Evolutionary conservation across 108 stramenopile species (phyloP).

Genomic region (Cyclostephanos tholiformis): DNA sequence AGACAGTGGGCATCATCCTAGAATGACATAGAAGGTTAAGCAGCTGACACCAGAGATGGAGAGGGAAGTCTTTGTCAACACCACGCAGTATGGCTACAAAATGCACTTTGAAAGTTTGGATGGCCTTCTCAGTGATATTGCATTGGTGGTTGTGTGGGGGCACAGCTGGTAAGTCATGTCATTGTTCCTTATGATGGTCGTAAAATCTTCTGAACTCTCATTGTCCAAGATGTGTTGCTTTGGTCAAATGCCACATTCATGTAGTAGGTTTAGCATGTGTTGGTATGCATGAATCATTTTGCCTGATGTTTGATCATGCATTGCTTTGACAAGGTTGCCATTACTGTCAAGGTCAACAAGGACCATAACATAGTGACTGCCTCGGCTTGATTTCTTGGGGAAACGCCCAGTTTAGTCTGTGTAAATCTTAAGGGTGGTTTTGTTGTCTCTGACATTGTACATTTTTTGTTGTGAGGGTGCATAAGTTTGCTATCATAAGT

Average conservation of each 20-base stretch:
- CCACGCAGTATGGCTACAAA: slow-evolving; percentile 13
- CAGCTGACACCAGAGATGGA: slow-evolving; percentile 29
- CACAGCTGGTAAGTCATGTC: not conserved
- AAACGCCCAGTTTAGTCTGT: no score
- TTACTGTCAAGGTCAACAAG: no score
- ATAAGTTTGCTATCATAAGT: no score
- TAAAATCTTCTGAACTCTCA: not conserved
- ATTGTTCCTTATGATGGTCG: not conserved
- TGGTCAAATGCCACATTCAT: not conserved
- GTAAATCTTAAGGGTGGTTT: no score
- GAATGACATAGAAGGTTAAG: slow-evolving; percentile 13
- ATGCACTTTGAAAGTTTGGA: not conserved
- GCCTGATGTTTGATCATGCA: no score
- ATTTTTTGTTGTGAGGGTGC: no score
- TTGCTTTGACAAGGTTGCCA: no score
- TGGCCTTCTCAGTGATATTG: not conserved
- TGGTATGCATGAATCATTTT: not conserved
- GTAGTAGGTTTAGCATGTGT: not conserved
- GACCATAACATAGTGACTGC: no score
- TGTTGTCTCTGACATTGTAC: no score
- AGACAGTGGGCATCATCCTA: not conserved
- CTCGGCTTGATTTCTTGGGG: no score
- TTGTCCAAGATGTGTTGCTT: not conserved
- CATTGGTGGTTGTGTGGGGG: slow-evolving; percentile 1
- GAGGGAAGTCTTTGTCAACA: not conserved